These are phyloP conservation scores for Paecilomyces variotii DNA, from an alignment of 2,329 filamentous ascomycete genomes.

Conservation along the genomic window DNA sequence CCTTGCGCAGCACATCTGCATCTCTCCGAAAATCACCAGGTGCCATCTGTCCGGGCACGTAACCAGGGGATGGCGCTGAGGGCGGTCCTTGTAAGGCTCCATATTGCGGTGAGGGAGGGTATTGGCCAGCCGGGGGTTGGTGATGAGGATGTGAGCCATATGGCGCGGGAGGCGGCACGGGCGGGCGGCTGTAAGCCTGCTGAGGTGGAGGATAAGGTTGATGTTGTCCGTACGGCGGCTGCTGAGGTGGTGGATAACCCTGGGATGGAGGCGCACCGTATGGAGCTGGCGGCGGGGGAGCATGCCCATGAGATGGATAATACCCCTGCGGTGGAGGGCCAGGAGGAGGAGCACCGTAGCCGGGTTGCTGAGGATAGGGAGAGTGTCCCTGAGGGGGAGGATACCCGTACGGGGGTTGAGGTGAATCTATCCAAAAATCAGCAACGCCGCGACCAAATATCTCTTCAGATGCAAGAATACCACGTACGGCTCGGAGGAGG, in stretches of 20 bases:
- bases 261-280: constrained; percentile 2
- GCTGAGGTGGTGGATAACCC: neutral
- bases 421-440: neutral
- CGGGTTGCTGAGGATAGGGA: constrained; percentile 5
- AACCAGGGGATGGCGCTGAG: constrained; percentile 63
- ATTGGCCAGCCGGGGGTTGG: constrained; percentile 14
- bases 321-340: constrained; percentile 1
- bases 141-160: constrained; percentile 18
- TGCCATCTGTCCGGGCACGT: constrained; percentile 62
- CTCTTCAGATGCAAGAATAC: neutral
- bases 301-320: neutral
- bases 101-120: constrained; percentile 28
- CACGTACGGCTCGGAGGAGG: neutral
- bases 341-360: constrained; percentile 2
- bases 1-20: constrained; percentile 63
- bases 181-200: constrained; percentile 13
- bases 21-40: constrained; percentile 58
- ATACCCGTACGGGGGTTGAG: constrained; percentile 5
- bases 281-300: constrained; percentile 1
- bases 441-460: neutral
- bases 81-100: constrained; percentile 37
- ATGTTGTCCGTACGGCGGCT: constrained; percentile 19
- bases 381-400: constrained; percentile 8
- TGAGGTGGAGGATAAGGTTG: constrained; percentile 8
- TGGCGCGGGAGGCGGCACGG: constrained; percentile 11